These are phyloP conservation scores for Panaeolus papilionaceus DNA, from an alignment of 768 basidiomycete genomes.

Conservation along the genomic window DNA sequence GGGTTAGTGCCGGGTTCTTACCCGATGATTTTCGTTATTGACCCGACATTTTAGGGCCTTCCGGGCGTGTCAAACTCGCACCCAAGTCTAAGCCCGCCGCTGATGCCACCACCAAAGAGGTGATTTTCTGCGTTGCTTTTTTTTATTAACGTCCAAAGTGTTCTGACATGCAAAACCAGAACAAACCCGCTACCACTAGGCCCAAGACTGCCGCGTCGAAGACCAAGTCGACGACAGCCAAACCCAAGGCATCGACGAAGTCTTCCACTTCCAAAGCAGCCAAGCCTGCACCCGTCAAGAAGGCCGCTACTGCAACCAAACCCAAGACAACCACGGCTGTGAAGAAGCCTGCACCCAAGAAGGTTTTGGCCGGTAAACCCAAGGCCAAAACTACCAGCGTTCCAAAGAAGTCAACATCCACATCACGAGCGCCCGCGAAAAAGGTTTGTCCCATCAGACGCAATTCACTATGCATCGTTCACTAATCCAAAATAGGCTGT, in stretches of 20 bases:
- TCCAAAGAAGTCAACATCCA: conserved; percentile 43
- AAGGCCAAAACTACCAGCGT: conserved; percentile 43
- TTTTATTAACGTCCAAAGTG: conserved; percentile 16
- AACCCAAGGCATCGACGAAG: conserved; percentile 22
- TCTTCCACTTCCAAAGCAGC: conserved; percentile 30
- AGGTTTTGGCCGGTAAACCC: conserved; percentile 41
- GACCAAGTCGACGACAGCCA: background rate
- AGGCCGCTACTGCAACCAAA: conserved; percentile 34
- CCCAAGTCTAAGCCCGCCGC: conserved; percentile 48
- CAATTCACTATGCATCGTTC: background rate
- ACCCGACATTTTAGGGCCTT: conserved; percentile 48
- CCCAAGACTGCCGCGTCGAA: conserved; percentile 32
- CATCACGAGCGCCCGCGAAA: conserved; percentile 45
- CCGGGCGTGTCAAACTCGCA: conserved; percentile 79
- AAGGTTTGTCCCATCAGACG: conserved; percentile 35
- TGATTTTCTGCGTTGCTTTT: conserved; percentile 27
- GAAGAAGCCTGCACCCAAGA: conserved; percentile 42
- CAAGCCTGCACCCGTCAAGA: conserved; percentile 36
- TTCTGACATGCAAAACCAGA: conserved; percentile 27
- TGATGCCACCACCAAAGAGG: conserved; percentile 47
- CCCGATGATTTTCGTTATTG: conserved; percentile 9
- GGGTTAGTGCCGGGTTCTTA: conserved; percentile 51
- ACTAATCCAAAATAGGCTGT: conserved; percentile 37
- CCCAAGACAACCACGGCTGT: conserved; percentile 32
- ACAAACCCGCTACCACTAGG: conserved; percentile 47